These are phyloP conservation scores for Penicillium sp. DNA, from an alignment of 2,329 filamentous ascomycete genomes.

Conservation along the genomic window DNA sequence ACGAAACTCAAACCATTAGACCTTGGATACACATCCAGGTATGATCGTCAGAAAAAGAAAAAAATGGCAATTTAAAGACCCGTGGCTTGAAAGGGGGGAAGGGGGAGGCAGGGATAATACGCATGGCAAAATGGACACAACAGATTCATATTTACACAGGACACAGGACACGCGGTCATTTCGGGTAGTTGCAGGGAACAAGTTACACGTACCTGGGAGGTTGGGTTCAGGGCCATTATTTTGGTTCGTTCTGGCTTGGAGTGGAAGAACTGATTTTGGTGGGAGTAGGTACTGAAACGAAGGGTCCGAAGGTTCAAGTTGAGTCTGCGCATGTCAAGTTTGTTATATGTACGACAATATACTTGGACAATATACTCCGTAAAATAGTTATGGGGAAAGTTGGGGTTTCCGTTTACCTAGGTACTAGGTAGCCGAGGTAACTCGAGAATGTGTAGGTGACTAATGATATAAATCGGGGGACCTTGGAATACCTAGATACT, in stretches of 20 bases:
- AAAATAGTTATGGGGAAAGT: neutral
- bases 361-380: neutral
- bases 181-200: conserved; percentile 9
- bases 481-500: neutral
- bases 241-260: neutral
- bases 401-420: neutral
- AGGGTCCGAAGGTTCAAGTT: conserved; percentile 1
- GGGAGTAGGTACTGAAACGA: neutral
- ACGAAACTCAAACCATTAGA: conserved; percentile 3
- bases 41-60: conserved; percentile 1
- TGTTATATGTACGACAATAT: neutral
- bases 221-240: conserved; percentile 26
- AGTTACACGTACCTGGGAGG: conserved; percentile 23
- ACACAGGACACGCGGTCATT: conserved; percentile 7
- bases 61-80: neutral
- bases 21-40: neutral
- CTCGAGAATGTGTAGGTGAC: neutral
- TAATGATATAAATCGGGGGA: conserved; percentile 5
- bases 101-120: neutral
- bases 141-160: neutral
- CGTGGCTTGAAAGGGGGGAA: neutral
- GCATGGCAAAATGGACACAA: conserved; percentile 9
- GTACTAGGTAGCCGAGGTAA: conserved; percentile 16
- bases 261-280: neutral
- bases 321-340: conserved; percentile 6